Base-by-base conservation (phyloP, 2,329 filamentous ascomycete species). In the Apiospora saccharicola region DNA sequence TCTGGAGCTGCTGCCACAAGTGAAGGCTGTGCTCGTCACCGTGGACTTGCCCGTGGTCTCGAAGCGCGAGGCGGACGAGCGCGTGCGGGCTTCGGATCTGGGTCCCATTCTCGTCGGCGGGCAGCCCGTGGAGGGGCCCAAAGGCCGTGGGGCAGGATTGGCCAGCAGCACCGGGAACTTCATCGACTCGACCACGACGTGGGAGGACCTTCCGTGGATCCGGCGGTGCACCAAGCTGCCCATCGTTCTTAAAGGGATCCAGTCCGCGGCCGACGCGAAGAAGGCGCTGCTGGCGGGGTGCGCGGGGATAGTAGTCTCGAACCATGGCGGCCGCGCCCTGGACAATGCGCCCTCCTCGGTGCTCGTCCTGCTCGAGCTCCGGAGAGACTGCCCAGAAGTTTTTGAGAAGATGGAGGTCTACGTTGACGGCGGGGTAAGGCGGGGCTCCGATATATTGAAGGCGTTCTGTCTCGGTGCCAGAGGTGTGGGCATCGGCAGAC, bases 221-320 rank as follows among this genome's bases (percentile, higher is more conserved):
- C 88, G 90, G 83, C 86, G 84, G 79, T 82, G 84, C 72, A 87
- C 89, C 44, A 85, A 81, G 1, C 84, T 90, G 10, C 83, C 90
- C 77, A 75, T 94, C 84, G 82, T 91, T 75, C 68, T 94, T 37
- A 94, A 94, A 80, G 92, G 92, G 0, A 88, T 94, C n/a, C 91
- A 94, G 82, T 89, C 87, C 19, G 87, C 89, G 0, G 83, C 85
- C 53, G 92, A 94, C 79, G 92, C 92, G 19, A 83, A 85, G 70
- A 85, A 84, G 75, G 90, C 90, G 2, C 85, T 90, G 47, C 86
- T 91, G 70, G 77, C 86, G 16, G 91, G 90, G 0, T 88, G 89
- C 3, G 89, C 94, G 75, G 92, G 90, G 0, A 92, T 94, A 68
- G 86, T 94, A 1, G 84, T 94, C 1, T 89, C 87, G 19, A 94